Percentiles rank a stretch among this genome's conserved stretches.
Evolutionary conservation across 306 rosid genomes (phyloP).

Genomic region (Trifolium pratense): DNA sequence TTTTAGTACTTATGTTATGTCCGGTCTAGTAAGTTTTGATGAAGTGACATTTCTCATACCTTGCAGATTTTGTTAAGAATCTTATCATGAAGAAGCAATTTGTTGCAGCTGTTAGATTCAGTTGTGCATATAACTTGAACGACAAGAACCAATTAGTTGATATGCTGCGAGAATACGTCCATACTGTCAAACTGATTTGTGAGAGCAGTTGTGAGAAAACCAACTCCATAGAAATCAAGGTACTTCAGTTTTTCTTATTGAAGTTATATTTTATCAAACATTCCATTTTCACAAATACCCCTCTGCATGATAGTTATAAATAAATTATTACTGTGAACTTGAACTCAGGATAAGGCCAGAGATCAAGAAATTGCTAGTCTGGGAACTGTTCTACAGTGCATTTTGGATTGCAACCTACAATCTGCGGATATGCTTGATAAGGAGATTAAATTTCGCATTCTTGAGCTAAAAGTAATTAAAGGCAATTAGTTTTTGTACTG

Average conservation of each 20-base stretch:
- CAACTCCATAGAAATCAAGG: conserved; percentile 42
- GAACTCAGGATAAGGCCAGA: neutral
- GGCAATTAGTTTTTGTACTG: conserved; percentile 1
- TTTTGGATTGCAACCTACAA: neutral
- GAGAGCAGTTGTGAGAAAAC: conserved; percentile 13
- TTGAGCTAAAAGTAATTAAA: neutral
- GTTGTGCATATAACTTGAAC: neutral
- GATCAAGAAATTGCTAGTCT: neutral
- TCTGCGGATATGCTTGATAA: neutral
- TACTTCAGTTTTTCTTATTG: conserved; percentile 17
- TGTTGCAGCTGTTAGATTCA: neutral
- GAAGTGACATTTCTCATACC: conserved; percentile 6
- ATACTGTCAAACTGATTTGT: conserved; percentile 25
- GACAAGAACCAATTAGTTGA: neutral
- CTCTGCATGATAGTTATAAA: neutral
- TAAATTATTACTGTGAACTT: neutral
- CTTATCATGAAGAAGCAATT: neutral
- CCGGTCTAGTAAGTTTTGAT: neutral
- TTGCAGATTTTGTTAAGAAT: conserved; percentile 10
- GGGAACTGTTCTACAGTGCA: neutral
- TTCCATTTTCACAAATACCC: neutral
- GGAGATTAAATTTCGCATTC: neutral
- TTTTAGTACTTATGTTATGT: too few species aligned
- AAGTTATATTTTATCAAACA: neutral
- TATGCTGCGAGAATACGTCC: neutral